Evolutionary conservation across 2,329 filamentous ascomycete species (phyloP), one percentile per base, ranked within the genome.

Genomic region (Ustilaginoidea virens): DNA sequence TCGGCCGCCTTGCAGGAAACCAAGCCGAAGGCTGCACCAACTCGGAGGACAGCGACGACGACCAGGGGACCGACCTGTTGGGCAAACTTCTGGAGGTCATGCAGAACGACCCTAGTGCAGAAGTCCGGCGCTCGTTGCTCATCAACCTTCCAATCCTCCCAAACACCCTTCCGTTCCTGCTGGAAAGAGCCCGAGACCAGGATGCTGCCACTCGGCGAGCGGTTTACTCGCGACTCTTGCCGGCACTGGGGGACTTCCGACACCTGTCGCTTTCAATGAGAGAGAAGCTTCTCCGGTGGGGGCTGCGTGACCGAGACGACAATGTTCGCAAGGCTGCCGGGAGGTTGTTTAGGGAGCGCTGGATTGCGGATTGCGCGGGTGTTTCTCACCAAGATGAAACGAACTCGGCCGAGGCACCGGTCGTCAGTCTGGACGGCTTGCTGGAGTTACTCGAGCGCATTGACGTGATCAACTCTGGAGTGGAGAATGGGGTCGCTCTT

Each of bases 241-340:
- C 90, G 2, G 80, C 80, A 0, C 61, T 98, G 1, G 90, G 86
- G 9, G 90, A 98, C 53, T 98, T 98, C 55, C 73, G 90, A 30
- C 83, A 94, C 54, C 59, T 98, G 29, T 93, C 85, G 8, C 64
- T 98, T 15, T 83, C 80, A 2, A 92, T 96, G 75, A 69, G 90
- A 46, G 90, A 98, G 53, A 96, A 96, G 53, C 65, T 98, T 18
- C 66, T 98, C 17, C 73, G 90, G 22, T 98, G 90, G 90, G 90
- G 90, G 28, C 61, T 98, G 23, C 74, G 86, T 22, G 90, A 98
- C 49, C 73, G 90, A 51, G 90, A 98, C 40, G 87, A 96, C 40
- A 83, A 80, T 41, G 90, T 98, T 9, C 74, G 86, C 29, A 92
- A 93, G 50, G 87, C 87, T 7, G 81, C 90, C 4, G 83, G 80